Percentiles rank a stretch among this genome's conserved stretches.
These are phyloP conservation scores for Solanum aculeatissimum DNA, from an alignment of 305 asterid genomes.

Conservation along the genomic window DNA sequence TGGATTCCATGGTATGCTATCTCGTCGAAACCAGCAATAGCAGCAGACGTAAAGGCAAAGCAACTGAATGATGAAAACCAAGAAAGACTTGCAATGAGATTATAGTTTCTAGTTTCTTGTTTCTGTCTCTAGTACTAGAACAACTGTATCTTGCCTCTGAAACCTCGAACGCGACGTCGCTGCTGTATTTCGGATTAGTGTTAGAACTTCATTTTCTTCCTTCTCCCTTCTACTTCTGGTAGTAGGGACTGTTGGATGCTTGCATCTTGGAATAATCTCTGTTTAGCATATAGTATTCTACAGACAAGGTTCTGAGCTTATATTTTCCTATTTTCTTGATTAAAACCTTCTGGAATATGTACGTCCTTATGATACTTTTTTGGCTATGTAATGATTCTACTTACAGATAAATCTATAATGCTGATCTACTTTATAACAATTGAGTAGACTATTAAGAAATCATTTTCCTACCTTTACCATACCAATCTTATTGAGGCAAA, in stretches of 20 bases:
- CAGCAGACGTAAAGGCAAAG: constrained; percentile 92
- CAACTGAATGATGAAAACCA: constrained; percentile 44
- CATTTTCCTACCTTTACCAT: too few relatives aligned
- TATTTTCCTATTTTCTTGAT: not conserved
- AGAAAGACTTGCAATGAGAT: not conserved
- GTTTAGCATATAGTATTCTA: not conserved
- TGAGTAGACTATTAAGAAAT: too few relatives aligned
- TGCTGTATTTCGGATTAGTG: not conserved
- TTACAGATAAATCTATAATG: too few relatives aligned
- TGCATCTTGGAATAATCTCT: not conserved
- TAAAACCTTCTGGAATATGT: not conserved
- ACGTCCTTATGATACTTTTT: not conserved
- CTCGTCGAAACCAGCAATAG: constrained; percentile 56
- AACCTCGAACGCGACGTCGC: not conserved
- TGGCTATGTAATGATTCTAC: not conserved
- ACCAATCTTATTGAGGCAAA: too few relatives aligned
- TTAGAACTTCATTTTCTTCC: not conserved
- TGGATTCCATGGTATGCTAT: constrained; percentile 85
- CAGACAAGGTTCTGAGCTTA: not conserved
- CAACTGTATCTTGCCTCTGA: not conserved
- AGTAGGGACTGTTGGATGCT: not conserved
- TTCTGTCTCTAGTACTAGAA: not conserved
- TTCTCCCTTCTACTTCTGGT: not conserved
- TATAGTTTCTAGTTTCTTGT: not conserved
- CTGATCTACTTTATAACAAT: too few relatives aligned